Percentiles rank a stretch among this genome's conserved stretches.
Conservation (phyloP, 257 asterid genomes). For the Rehmannia glutinosa region DNA sequence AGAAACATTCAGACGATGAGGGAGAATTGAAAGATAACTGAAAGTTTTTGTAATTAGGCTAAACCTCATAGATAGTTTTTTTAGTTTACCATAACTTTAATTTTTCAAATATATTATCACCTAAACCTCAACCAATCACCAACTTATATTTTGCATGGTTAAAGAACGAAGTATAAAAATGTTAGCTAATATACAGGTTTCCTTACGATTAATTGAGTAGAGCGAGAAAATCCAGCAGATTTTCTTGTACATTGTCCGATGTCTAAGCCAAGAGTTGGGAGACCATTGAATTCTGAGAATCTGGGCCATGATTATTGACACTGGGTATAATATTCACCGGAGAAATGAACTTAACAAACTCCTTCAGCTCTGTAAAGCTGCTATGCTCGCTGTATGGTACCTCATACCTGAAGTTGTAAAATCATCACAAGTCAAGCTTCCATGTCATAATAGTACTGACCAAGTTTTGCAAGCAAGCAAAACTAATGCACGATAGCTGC, state of each 20-base stretch:
- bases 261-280: slow-evolving; percentile 58
- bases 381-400: slow-evolving; percentile 95
- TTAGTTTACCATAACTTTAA: too few species aligned
- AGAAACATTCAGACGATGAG: too few species aligned
- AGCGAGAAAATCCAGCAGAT: background rate
- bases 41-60: too few species aligned
- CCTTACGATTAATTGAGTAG: background rate
- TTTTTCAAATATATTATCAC: too few species aligned
- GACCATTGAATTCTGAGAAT: slow-evolving; percentile 68
- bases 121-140: too few species aligned
- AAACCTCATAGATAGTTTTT: too few species aligned
- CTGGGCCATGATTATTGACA: slow-evolving; percentile 76
- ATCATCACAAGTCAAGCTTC: background rate
- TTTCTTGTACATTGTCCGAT: background rate
- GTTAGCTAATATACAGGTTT: slow-evolving; percentile 1
- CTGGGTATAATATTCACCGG: slow-evolving; percentile 80
- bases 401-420: slow-evolving; percentile 59
- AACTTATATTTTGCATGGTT: too few species aligned
- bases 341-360: slow-evolving; percentile 68
- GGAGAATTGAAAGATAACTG: too few species aligned
- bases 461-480: background rate
- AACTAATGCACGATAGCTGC: background rate
- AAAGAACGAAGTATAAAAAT: too few species aligned
- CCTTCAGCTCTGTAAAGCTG: slow-evolving; percentile 86
- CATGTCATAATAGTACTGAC: background rate